Percentiles rank a stretch among this genome's conserved stretches.
Evolutionary conservation across 257 asterid genomes (phyloP).

Genomic region (Rauvolfia tetraphylla): DNA sequence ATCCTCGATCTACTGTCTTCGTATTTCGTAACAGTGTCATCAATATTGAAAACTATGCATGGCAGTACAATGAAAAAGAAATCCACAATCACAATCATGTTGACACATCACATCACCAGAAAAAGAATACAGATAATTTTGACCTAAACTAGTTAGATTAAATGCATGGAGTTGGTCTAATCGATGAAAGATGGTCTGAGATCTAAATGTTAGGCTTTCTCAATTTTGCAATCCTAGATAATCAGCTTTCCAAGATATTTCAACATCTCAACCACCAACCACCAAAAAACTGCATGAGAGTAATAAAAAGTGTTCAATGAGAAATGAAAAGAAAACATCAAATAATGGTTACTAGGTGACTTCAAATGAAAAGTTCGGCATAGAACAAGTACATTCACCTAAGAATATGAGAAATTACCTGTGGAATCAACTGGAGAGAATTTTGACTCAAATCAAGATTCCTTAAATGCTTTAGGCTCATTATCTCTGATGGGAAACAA

Average conservation of each 20-base stretch:
- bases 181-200: not conserved
- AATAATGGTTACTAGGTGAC: not conserved
- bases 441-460: conserved; percentile 94
- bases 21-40: not conserved
- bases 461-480: conserved; percentile 52
- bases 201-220: not conserved
- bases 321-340: not conserved
- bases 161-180: not conserved
- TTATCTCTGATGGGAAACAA: conserved; percentile 61
- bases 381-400: not conserved
- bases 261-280: not conserved
- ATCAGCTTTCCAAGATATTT: not conserved
- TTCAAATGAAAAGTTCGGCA: not conserved
- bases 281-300: not conserved
- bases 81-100: not conserved
- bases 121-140: not conserved
- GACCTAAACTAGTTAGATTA: not conserved
- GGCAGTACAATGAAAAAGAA: not conserved
- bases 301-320: not conserved
- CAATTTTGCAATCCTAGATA: not conserved
- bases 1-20: not conserved
- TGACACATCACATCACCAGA: not conserved
- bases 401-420: conserved; percentile 37
- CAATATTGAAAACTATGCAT: not conserved
- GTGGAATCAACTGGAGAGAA: conserved; percentile 66